phyloP scores from a whole-genome alignment of 495 filamentous ascomycete species.

The Penicillium canescens region DNA sequence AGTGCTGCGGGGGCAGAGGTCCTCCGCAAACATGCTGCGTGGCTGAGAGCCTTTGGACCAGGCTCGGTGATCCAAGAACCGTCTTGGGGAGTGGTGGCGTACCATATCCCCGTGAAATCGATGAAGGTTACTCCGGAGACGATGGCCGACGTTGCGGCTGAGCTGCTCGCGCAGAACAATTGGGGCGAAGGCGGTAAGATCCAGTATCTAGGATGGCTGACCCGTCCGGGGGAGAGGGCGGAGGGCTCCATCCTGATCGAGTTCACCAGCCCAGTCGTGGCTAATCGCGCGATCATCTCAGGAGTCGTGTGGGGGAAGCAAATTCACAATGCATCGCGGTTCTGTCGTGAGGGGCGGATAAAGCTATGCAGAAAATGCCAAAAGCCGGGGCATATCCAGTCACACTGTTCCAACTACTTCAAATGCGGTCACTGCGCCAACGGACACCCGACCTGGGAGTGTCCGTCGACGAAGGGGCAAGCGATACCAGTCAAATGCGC shows the following conservation, averaged over 20 bases:
- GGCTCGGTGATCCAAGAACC: conserved; percentile 11
- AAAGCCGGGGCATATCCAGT: too few relatives aligned
- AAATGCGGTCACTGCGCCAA: too few relatives aligned
- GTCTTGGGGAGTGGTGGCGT: conserved; percentile 19
- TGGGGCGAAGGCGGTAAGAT: conserved; percentile 12
- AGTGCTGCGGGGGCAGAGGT: conserved; percentile 10
- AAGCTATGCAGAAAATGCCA: too few relatives aligned
- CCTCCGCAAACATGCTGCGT: conserved; percentile 5
- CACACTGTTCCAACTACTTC: too few relatives aligned
- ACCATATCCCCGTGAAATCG: conserved; percentile 5
- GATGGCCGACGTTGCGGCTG: conserved; percentile 4
- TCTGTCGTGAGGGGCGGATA: too few relatives aligned
- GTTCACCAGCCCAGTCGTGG: conserved; percentile 20
- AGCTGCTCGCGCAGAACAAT: conserved; percentile 8
- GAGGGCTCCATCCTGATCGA: conserved; percentile 20
- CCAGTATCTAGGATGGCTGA: conserved; percentile 10
- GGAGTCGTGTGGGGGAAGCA: too few relatives aligned
- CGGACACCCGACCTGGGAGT: too few relatives aligned
- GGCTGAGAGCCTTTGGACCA: conserved; percentile 11
- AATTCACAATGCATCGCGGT: too few relatives aligned
- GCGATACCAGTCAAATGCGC: too few relatives aligned
- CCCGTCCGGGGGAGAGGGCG: conserved; percentile 5
- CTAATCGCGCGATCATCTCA: too few relatives aligned
- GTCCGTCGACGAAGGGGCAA: too few relatives aligned
- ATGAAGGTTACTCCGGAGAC: conserved; percentile 10